Conservation (phyloP, 345 rosid species). For the Noccaea caerulescens region DNA sequence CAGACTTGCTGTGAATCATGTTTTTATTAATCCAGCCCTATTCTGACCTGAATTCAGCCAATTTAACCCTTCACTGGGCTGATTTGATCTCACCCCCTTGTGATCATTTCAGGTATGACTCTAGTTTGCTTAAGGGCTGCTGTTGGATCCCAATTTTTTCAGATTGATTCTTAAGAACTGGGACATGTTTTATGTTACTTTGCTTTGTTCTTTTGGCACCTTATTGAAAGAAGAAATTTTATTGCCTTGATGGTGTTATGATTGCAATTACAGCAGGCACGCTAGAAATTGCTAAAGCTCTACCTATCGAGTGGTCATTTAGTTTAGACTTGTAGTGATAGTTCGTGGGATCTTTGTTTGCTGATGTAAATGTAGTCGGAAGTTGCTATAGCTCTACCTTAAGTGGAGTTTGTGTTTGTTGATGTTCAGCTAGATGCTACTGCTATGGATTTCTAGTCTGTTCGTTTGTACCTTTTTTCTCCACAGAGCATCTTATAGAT, state of each 20-base stretch:
- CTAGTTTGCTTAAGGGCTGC: conserved; percentile 10
- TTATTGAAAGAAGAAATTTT: background rate
- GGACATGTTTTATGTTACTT: background rate
- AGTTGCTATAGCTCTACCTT: too few species aligned
- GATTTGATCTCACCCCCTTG: background rate
- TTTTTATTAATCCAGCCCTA: background rate
- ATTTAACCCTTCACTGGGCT: conserved; percentile 6
- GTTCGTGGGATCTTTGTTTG: background rate
- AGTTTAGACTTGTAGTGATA: background rate
- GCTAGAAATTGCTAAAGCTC: background rate
- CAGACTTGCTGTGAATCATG: conserved; percentile 1
- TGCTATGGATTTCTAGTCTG: background rate
- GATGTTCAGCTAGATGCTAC: conserved; percentile 5
- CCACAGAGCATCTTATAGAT: background rate
- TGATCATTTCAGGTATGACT: conserved; percentile 32
- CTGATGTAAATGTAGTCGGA: background rate
- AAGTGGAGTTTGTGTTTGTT: background rate
- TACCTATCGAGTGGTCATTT: conserved; percentile 5
- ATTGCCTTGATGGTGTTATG: background rate
- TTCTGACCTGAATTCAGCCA: conserved; percentile 8
- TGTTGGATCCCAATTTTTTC: conserved; percentile 19
- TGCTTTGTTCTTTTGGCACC: conserved; percentile 4
- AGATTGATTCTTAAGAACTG: conserved; percentile 10
- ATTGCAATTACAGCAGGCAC: conserved; percentile 7
- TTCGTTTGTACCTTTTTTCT: background rate